phyloP scores from a whole-genome alignment of 1,139 yeast genomes.

The Saccharomyces hybrid region DNA sequence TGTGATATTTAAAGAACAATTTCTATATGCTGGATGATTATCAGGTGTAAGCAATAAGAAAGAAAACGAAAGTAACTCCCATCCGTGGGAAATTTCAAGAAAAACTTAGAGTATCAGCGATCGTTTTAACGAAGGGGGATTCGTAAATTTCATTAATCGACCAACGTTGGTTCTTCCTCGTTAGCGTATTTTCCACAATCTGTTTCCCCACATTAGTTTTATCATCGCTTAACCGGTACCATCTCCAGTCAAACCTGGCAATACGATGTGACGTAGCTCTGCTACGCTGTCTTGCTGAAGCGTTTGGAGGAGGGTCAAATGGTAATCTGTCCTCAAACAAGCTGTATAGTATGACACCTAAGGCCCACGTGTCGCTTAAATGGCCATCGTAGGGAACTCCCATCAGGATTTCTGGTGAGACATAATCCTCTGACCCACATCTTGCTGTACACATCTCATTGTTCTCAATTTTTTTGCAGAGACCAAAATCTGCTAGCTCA shows the following conservation, averaged over 20 bases:
- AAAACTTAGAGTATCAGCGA: slow-evolving; percentile 8
- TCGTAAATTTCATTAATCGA: slow-evolving; percentile 35
- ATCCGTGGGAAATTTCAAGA: background rate
- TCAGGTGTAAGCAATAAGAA: background rate
- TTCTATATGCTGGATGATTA: background rate
- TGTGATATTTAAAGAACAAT: background rate
- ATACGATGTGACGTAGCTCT: slow-evolving; percentile 74
- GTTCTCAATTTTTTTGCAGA: slow-evolving; percentile 60
- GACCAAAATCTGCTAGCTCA: slow-evolving; percentile 80
- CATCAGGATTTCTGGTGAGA: slow-evolving; percentile 85
- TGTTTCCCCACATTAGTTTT: slow-evolving; percentile 42
- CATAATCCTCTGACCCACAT: slow-evolving; percentile 95
- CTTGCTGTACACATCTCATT: slow-evolving; percentile 61
- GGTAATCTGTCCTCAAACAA: slow-evolving; percentile 81
- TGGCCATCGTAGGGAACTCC: slow-evolving; percentile 88
- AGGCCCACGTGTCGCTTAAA: slow-evolving; percentile 87
- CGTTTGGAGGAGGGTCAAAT: slow-evolving; percentile 64
- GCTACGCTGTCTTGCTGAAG: slow-evolving; percentile 44
- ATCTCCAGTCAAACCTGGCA: slow-evolving; percentile 88
- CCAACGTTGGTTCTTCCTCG: slow-evolving; percentile 47
- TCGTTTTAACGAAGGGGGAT: slow-evolving; percentile 32
- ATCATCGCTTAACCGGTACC: slow-evolving; percentile 45
- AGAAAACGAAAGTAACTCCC: background rate
- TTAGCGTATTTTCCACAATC: slow-evolving; percentile 47
- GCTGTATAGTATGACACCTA: slow-evolving; percentile 83